phyloP scores from a whole-genome alignment of 768 basidiomycete species.

The Boletus edulis region DNA sequence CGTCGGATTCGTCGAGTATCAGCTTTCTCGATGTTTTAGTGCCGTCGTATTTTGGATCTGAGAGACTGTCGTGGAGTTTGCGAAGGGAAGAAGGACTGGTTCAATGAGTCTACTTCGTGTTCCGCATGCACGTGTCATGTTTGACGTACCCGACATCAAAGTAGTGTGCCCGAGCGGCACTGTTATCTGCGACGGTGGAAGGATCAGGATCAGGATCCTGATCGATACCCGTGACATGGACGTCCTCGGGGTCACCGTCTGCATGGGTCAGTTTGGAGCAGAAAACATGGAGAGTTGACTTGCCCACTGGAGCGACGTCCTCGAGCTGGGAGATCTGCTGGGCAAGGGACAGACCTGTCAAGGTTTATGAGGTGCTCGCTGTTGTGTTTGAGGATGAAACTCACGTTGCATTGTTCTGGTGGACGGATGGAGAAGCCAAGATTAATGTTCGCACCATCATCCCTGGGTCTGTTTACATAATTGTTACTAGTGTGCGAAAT shows the following conservation, averaged over 20 bases:
- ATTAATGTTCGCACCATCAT: neutral
- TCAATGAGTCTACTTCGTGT: conserved; percentile 1
- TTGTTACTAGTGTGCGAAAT: conserved; percentile 26
- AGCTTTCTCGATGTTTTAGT: conserved; percentile 60
- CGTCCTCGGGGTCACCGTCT: conserved; percentile 79
- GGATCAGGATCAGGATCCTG: conserved; percentile 34
- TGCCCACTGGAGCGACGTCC: conserved; percentile 67
- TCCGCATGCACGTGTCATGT: conserved; percentile 20
- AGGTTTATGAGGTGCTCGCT: conserved; percentile 1
- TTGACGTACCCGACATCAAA: conserved; percentile 70
- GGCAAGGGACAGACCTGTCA: conserved; percentile 55
- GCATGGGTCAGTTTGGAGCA: conserved; percentile 8
- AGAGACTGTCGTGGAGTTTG: conserved; percentile 58
- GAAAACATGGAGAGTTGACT: conserved; percentile 21
- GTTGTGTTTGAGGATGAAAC: conserved; percentile 5
- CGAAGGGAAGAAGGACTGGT: conserved; percentile 68
- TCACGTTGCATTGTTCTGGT: conserved; percentile 27
- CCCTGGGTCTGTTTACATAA: conserved; percentile 30
- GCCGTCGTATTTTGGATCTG: conserved; percentile 80
- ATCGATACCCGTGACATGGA: conserved; percentile 44
- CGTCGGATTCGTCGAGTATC: conserved; percentile 40
- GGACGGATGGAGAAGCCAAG: neutral
- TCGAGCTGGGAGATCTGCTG: conserved; percentile 84
- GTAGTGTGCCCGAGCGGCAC: conserved; percentile 70
- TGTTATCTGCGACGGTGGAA: conserved; percentile 29